Base-by-base conservation (phyloP, 1,284 basidiomycete species). In the Porogramme epimiltina region DNA sequence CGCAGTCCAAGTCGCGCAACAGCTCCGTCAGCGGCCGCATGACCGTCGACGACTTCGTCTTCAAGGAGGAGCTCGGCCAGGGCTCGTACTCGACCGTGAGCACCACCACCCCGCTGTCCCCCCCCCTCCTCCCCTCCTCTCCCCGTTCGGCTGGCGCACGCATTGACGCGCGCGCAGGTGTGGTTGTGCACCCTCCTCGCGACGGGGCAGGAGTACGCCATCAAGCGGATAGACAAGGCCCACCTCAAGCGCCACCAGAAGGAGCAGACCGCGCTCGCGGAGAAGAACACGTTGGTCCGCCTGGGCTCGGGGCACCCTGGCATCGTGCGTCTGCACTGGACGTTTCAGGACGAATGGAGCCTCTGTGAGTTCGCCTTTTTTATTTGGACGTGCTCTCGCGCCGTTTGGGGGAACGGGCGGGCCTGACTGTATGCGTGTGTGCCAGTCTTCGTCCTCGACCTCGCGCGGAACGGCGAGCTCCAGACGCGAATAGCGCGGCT, bases 401-500 rank as follows among this genome's bases (percentile, higher is more conserved):
- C 9, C 16, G 34, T 18, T 37, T 18, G 5, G 34, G n/a, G 5
- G 13, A 16, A 9, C 28, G 15, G 16, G 8, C n/a, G 5, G 9
- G n/a, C 10, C 34, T 37, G 34, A 37, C 34, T 37, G 16, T 37
- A 37, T 37, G 34, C 24, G 10, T n/a, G n/a, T n/a, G n/a, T n/a
- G 37, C 16, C 62, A 96, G 94, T 93, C 71, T 97, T 95, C 62
- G 93, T 95, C 0, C 78, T 97, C 55, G 94, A 97, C 68, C 77
- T 94, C 15, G 93, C 91, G 0, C 76, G 79, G n/a, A 95, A 96
- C 66, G 95, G 94, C 33, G 95, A 97, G 67, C 79, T 98, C 62
- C 86, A 95, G 54, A 80, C 84, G 0, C 77, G 86, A 52, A 89
- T 97, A 65, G 86, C 86, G 15, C 78, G 81, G 34, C 72, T 89